Evolutionary conservation across 2,329 filamentous ascomycete species (phyloP), one percentile per base, ranked within the genome.

Genomic region (Colletotrichum filicis): DNA sequence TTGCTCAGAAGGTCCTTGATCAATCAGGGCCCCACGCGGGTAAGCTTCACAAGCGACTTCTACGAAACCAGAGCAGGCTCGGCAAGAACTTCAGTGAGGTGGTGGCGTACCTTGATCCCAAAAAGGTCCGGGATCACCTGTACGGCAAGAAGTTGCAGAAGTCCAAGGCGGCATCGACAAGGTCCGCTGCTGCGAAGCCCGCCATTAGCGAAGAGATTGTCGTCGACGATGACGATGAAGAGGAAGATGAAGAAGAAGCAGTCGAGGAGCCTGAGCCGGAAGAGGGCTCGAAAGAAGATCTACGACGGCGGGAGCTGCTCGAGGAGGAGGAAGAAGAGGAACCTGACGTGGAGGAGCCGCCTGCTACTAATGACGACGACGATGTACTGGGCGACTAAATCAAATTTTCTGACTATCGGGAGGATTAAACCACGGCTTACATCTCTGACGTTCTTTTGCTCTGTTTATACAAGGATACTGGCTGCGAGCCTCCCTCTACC

Each of bases 71-170:
- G 79, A 86, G 85, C n/a, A 92, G 91, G 79, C 88, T 99, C 3
- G 97, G 97, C 2, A 86, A 90, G 58, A 98, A 97, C 80, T 97
- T 94, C 86, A 94, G 93, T 79, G 95, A 97, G 77, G 91, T 98
- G 7, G 85, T 98, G 5, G 90, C 91, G 9, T 97, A 93, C 80
- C 86, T 98, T 4, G 95, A 98, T 78, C 90, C 93, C 70, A 86
- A 88, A 61, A 91, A 92, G 78, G 82, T 89, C 56, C 87, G 87
- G 76, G 85, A 86, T 64, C 75, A 82, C 70, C 81, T 82, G 65
- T 76, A 76, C 66, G 66, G 74, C 3, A 80, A 80, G 75, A 80
- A 79, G 79, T 80, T 56, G 78, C 65, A 69, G 52, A 63, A 73
- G 14, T 75, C 76, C 28, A 82, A 79, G 74, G 77, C 79, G 56